A percentile compares a stretch with the other conserved stretches of the same genome.
Evolutionary conservation across 2,329 filamentous ascomycete genomes (phyloP).

Genomic region (Parasarocladium wereldwijsianum): DNA sequence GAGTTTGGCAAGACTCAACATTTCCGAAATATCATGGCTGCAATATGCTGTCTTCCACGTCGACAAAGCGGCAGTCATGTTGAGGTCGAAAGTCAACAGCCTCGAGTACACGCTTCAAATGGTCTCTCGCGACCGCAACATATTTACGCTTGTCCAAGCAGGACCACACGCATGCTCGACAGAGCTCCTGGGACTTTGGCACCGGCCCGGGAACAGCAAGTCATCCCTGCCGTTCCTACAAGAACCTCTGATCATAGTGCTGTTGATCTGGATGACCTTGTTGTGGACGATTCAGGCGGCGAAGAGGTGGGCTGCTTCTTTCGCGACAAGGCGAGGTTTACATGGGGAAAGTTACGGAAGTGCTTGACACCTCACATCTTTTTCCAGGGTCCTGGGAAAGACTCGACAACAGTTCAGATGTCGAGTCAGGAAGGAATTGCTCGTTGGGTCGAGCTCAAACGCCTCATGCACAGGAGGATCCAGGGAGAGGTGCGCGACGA

Average conservation of each 20-base stretch:
- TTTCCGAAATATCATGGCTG: no score
- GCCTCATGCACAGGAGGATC: slow-evolving; percentile 41
- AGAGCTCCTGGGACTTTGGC: no score
- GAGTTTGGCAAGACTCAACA: no score
- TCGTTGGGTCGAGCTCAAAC: slow-evolving; percentile 38
- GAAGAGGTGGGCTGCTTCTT: slow-evolving; percentile 16
- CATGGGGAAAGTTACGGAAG: slow-evolving; percentile 28
- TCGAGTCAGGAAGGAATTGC: slow-evolving; percentile 37
- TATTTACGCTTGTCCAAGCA: no score
- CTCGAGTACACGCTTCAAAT: no score
- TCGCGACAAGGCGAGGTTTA: slow-evolving; percentile 20
- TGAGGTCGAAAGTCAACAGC: no score
- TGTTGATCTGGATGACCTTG: slow-evolving; percentile 14
- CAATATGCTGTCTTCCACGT: no score
- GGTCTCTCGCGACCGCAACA: no score
- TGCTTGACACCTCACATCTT: slow-evolving; percentile 31
- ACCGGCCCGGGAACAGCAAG: no score
- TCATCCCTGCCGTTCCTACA: slow-evolving; percentile 1
- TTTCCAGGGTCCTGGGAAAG: slow-evolving; percentile 23
- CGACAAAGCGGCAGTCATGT: no score
- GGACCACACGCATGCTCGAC: no score
- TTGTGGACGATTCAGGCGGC: slow-evolving; percentile 23
- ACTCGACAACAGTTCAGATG: no score
- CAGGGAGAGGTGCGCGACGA: slow-evolving; percentile 35
- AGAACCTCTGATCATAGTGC: not conserved